These are phyloP conservation scores for Solanum hybrid DNA, from an alignment of 305 asterid genomes.

Conservation along the genomic window DNA sequence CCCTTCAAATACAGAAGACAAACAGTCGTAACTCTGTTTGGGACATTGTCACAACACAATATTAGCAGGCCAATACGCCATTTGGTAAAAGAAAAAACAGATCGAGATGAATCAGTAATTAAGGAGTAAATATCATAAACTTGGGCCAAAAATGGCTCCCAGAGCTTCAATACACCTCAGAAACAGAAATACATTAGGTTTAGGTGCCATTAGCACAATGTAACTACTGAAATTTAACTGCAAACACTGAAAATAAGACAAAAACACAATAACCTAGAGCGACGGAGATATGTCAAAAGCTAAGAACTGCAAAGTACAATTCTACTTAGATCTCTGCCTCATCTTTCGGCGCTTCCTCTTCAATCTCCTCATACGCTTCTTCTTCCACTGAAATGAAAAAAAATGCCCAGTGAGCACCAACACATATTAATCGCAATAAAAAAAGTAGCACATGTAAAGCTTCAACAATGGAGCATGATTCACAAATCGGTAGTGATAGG, in stretches of 20 bases:
- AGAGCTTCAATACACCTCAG: neutral
- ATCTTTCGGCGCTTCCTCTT: conserved; percentile 67
- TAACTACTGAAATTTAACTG: neutral
- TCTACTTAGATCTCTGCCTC: conserved; percentile 57
- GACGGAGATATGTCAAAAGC: neutral
- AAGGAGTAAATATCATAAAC: conserved; percentile 1
- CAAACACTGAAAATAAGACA: neutral
- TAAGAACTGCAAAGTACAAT: neutral
- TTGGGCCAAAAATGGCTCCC: neutral
- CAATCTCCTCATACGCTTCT: conserved; percentile 70
- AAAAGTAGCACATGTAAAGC: neutral
- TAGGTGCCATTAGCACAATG: neutral
- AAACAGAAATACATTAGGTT: neutral
- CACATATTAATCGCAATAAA: neutral
- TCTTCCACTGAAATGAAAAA: conserved; percentile 41
- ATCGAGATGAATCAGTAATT: neutral
- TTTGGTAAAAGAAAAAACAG: neutral
- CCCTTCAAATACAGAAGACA: neutral
- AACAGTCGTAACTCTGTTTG: neutral
- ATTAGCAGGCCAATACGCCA: neutral
- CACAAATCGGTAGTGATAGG: neutral
- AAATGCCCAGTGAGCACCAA: neutral
- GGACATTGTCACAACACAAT: neutral
- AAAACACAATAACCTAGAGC: neutral
- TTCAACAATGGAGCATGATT: neutral